These are phyloP conservation scores for Thelephora aurantiotincta DNA, from an alignment of 768 basidiomycete species.

Conservation along the genomic window DNA sequence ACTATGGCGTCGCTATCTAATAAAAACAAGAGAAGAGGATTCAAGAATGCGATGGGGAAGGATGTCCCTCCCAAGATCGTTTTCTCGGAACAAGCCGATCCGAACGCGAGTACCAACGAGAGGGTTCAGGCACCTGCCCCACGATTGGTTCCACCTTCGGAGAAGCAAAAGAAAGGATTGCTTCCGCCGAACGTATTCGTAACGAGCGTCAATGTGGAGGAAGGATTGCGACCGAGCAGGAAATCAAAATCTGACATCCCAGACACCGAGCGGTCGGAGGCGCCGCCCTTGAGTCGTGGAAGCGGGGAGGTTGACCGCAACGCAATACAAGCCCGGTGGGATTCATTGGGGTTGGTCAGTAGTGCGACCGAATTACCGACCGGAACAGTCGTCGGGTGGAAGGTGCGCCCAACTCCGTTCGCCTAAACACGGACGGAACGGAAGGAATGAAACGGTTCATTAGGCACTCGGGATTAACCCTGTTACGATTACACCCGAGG, in stretches of 20 bases:
- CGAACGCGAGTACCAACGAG: not conserved
- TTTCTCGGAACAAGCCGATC: slow-evolving; percentile 21
- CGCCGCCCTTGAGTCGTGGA: not conserved
- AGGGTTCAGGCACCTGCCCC: slow-evolving; percentile 8
- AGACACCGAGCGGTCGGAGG: slow-evolving; percentile 16
- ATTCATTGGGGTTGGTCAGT: slow-evolving; percentile 9
- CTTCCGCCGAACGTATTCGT: slow-evolving; percentile 55
- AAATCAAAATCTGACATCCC: slow-evolving; percentile 21
- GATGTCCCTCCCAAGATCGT: slow-evolving; percentile 37
- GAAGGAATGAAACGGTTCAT: no score
- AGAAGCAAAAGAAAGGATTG: slow-evolving; percentile 30
- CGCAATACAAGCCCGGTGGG: slow-evolving; percentile 16
- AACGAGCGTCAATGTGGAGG: slow-evolving; percentile 60
- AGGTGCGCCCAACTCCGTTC: slow-evolving; percentile 10
- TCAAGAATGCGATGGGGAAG: slow-evolving; percentile 34
- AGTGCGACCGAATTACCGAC: slow-evolving; percentile 6
- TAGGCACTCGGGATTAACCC: slow-evolving; percentile 50
- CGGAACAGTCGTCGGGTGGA: slow-evolving; percentile 19
- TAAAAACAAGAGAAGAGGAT: slow-evolving; percentile 65
- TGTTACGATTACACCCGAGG: slow-evolving; percentile 43
- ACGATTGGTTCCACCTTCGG: slow-evolving; percentile 49
- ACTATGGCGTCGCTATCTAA: slow-evolving; percentile 47
- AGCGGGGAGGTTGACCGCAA: slow-evolving; percentile 6
- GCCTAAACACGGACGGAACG: not conserved
- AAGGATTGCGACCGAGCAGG: slow-evolving; percentile 23